A percentile compares a stretch with the other conserved stretches of the same genome.
Evolutionary conservation across 345 rosid genomes (phyloP).

Genomic region (Camelina sativa): DNA sequence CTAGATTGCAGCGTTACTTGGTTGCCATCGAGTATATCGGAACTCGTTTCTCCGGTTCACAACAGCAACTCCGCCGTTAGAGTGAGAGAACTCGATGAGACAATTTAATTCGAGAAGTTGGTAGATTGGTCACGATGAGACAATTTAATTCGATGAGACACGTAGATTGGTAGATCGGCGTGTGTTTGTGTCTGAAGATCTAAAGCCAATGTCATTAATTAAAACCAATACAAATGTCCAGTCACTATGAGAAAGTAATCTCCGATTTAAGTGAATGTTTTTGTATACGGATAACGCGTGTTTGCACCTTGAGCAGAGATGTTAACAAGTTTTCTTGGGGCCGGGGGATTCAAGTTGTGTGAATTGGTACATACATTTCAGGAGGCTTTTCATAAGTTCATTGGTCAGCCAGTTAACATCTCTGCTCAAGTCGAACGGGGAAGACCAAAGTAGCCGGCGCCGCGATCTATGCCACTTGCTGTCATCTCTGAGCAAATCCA

Average conservation of each 20-base stretch:
- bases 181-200: slow-evolving; percentile 9
- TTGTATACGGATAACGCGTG: not conserved
- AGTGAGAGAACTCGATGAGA: too few relatives aligned
- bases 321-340: not conserved
- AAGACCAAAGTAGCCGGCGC: too few relatives aligned
- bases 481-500: too few relatives aligned
- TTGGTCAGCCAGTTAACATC: slow-evolving; percentile 84
- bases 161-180: too few relatives aligned
- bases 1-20: slow-evolving; percentile 77
- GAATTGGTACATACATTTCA: slow-evolving; percentile 32
- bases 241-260: not conserved
- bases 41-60: slow-evolving; percentile 86
- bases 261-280: not conserved
- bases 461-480: too few relatives aligned
- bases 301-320: not conserved
- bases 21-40: slow-evolving; percentile 85
- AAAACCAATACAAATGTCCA: not conserved
- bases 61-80: slow-evolving; percentile 55
- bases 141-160: too few relatives aligned
- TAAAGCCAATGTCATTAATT: not conserved
- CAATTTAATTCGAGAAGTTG: not conserved
- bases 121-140: not conserved
- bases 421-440: slow-evolving; percentile 82
- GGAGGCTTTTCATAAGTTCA: slow-evolving; percentile 87
- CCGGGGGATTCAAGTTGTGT: not conserved